Base-by-base conservation (phyloP, 768 basidiomycete species). In the Psilocybe azurescens region DNA sequence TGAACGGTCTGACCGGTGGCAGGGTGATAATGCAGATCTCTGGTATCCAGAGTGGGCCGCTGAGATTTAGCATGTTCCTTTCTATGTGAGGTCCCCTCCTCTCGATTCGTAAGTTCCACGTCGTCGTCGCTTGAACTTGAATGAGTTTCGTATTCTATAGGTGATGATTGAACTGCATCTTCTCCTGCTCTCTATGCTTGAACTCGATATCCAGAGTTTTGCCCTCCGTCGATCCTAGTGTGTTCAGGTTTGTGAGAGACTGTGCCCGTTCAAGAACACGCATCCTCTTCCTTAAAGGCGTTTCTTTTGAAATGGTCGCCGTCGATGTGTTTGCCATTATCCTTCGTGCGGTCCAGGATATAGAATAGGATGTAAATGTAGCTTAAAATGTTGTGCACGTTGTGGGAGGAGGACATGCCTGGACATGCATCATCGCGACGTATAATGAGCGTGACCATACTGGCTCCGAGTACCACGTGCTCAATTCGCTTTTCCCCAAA, bases 231-330 rank as follows among this genome's bases (percentile, higher is more conserved):
- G 60, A 46, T 3, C 58, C 49, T 20, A 50, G 58, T 33, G 53
- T 62, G 53, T 53, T 52, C 50, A 67, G 46, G 59, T 36, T 60
- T 11, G 65, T 63, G 14, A 71, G 68, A 5, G 72, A 73, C 33
- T 72, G 69, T 10, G 74, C 69, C n/a, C 69, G 61, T 41, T 74
- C 69, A 9, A 77, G 69, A 24, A 70, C 60, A 28, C 72, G 63
- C 50, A 67, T 64, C 41, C 75, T 58, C 29, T 70, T 72, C 51
- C 75, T 69, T 39, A 77, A 66, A 48, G 69, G 60, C 29, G 58
- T 46, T 55, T 65, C 58, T 13, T 56, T 44, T 29, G 39, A 50
- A 10, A 50, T 30, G 11, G 60, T 14, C 1, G 53, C 56, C 1
- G 57, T 50, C 3, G 57, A 53, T 4, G 56, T 24, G 5, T 56